These are phyloP conservation scores for Geosiphon pyriformis DNA, from an alignment of 192 early-diverging fungal genomes.

Conservation along the genomic window DNA sequence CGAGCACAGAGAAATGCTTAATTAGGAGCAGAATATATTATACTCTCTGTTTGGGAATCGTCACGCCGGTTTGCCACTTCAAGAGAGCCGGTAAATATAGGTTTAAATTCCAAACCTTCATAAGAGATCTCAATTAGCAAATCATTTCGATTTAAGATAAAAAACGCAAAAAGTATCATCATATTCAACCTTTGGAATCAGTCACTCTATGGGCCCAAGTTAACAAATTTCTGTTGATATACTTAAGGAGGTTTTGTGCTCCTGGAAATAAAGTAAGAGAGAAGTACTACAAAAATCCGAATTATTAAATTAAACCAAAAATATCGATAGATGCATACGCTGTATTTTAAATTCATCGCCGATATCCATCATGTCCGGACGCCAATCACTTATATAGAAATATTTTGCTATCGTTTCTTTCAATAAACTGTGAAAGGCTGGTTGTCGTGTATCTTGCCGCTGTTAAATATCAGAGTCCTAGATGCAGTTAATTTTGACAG, in stretches of 20 bases:
- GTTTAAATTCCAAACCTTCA: conserved; percentile 6
- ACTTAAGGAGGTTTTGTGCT: neutral
- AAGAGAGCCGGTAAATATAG: conserved; percentile 15
- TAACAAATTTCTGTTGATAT: conserved; percentile 18
- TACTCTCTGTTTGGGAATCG: conserved; percentile 8
- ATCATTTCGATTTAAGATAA: neutral
- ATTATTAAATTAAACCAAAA: neutral
- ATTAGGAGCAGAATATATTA: no score
- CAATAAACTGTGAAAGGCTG: conserved; percentile 13
- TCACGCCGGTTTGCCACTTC: conserved; percentile 13
- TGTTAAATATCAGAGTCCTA: neutral
- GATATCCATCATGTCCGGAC: neutral
- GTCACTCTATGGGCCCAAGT: conserved; percentile 18
- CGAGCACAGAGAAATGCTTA: no score
- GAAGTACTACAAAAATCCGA: neutral
- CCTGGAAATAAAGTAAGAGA: neutral
- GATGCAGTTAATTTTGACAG: neutral
- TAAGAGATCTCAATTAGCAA: neutral
- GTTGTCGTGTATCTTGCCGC: conserved; percentile 10
- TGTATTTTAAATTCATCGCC: neutral
- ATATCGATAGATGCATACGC: neutral
- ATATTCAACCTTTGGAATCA: neutral
- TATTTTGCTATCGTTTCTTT: conserved; percentile 14
- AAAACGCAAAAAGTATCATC: neutral
- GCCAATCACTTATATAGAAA: neutral